Evolutionary conservation across 139 green algal genomes (phyloP), one percentile per base, ranked within the genome.

Genomic region (Protoeuglena noctilucae): DNA sequence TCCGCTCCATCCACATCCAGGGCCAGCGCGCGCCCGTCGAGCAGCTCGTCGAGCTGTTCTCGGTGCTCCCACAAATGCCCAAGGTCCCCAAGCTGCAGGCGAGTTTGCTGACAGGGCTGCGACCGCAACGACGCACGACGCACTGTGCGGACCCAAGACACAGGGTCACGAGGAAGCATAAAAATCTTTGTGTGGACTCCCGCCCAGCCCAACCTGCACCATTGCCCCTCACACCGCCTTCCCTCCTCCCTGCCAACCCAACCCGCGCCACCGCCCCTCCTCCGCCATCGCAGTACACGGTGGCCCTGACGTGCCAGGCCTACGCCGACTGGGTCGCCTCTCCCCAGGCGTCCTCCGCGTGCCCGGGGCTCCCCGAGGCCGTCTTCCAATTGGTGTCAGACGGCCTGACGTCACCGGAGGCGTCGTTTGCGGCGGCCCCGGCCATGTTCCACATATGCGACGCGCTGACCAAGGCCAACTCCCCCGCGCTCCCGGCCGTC

Each of bases 401-500:
- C 9, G 7, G 34, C 34, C 53, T 84, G 28, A 34, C 30, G 3
- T 30, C 68, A 3, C 7, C 45, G 1, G 57, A 61, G 21, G 51
- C 67, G 18, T 54, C 63, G 7, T 31, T 45, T 21, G 75, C 78
- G 39, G 63, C 61, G 2, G 73, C 73, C 2, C 43, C 63, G 1
- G 81, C 78, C 23, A 51, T 87, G 28, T 63, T 66, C 6, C 52
- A 74, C 26, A 31, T 89, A 7, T 86, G 74, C 41, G 64, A 83
- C 30, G 63, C 64, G 29, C 83, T 74, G 53, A 68, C n/a, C n/a
- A n/a, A n/a, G n/a, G n/a, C n/a, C n/a, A n/a, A n/a, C n/a, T n/a
- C 67, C 4, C 16, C 29, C 6, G 58, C 69, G 48, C 65, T 89
- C 64, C 54, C 28, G 4, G 27, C 56, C 19, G 5, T 2, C 26